These are phyloP conservation scores for Volvox carteri DNA, from an alignment of 163 green algal genomes.

Conservation along the genomic window DNA sequence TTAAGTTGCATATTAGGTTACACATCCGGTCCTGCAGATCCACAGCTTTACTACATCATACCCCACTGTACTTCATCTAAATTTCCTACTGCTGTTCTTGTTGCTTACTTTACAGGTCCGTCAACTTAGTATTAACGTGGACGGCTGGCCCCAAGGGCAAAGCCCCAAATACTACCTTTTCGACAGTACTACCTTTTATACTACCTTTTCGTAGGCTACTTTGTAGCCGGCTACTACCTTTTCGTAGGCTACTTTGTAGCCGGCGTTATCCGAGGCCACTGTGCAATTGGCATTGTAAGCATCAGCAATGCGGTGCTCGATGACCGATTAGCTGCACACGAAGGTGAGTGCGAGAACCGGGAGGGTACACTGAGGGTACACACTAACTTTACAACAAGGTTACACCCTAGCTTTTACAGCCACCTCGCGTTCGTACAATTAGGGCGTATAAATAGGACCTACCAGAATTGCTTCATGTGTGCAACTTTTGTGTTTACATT, in stretches of 20 bases:
- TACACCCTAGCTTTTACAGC: too few species aligned
- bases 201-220: neutral
- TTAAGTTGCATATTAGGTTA: too few species aligned
- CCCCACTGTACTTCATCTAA: neutral
- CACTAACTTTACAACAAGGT: too few species aligned
- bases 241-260: neutral
- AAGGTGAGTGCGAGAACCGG: too few species aligned
- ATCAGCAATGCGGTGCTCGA: neutral
- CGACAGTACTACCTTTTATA: neutral
- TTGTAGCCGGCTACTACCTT: neutral
- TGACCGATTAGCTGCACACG: neutral
- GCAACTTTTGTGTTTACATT: too few species aligned
- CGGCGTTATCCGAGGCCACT: neutral
- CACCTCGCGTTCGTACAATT: too few species aligned
- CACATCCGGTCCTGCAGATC: neutral
- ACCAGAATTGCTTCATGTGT: too few species aligned
- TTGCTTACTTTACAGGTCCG: neutral
- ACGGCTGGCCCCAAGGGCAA: neutral
- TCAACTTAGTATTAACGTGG: neutral
- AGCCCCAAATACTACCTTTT: neutral
- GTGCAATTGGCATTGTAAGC: neutral
- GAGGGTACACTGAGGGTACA: too few species aligned
- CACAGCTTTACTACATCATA: neutral
- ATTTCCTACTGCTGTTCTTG: neutral
- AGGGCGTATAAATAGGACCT: too few species aligned